Percentiles rank a stretch among this genome's conserved stretches.
phyloP scores from a whole-genome alignment of 2,329 filamentous ascomycete species.

The Metarhizium brunneum region DNA sequence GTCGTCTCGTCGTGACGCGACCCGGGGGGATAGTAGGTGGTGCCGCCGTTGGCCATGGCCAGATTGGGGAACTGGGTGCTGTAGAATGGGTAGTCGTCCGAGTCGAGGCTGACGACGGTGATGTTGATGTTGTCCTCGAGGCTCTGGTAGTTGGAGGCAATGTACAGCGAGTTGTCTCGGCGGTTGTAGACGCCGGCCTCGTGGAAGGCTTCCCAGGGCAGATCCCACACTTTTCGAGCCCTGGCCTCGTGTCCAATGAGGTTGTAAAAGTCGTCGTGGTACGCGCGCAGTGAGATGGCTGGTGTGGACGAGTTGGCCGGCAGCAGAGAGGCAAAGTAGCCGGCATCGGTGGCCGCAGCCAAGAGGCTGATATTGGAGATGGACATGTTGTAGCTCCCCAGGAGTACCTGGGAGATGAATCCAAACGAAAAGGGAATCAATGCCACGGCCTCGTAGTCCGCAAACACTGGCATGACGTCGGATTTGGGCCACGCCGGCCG shows the following conservation, averaged over 20 bases:
- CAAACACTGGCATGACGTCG: background rate
- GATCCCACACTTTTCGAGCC: conserved; percentile 9
- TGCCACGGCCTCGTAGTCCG: background rate
- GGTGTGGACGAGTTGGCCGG: background rate
- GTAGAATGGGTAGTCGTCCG: conserved; percentile 9
- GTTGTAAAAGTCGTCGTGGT: conserved; percentile 39
- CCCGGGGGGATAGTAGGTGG: conserved; percentile 12
- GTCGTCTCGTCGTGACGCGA: conserved; percentile 1
- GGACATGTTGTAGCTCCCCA: background rate
- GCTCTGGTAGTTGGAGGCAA: conserved; percentile 22
- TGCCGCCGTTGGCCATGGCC: conserved; percentile 14
- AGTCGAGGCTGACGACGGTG: conserved; percentile 11
- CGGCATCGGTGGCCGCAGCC: conserved; percentile 2
- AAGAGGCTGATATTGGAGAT: background rate
- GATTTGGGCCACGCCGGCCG: background rate
- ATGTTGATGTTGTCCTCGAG: conserved; percentile 28
- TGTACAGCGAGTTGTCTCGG: conserved; percentile 8
- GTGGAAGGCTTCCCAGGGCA: conserved; percentile 43
- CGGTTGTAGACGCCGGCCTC: conserved; percentile 39
- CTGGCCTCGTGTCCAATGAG: conserved; percentile 33
- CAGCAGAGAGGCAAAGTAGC: conserved; percentile 3
- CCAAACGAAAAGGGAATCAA: background rate
- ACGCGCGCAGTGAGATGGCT: conserved; percentile 21
- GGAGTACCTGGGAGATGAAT: background rate
- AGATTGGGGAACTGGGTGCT: conserved; percentile 12